Conservation (phyloP, 306 rosid species). For the Pachyrhizus erosus region DNA sequence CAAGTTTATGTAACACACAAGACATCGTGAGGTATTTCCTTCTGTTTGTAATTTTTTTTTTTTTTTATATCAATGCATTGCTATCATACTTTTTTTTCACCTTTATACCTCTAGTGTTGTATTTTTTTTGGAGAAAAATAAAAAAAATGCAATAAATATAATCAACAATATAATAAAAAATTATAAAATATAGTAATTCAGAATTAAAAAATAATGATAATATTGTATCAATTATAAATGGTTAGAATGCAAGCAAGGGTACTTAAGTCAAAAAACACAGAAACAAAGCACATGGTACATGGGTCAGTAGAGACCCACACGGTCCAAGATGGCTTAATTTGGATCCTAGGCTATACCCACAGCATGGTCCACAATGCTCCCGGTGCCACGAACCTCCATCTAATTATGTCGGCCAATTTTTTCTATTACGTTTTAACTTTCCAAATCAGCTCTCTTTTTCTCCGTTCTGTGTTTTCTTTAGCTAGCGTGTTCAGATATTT, state of each 20-base stretch:
- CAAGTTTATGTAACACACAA: slow-evolving; percentile 12
- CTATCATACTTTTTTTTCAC: neutral
- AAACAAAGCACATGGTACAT: slow-evolving; percentile 55
- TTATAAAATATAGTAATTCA: neutral
- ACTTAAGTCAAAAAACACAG: neutral
- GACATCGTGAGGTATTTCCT: neutral
- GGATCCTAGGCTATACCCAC: slow-evolving; percentile 42
- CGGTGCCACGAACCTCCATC: slow-evolving; percentile 42
- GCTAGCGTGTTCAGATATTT: neutral
- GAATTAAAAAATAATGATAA: neutral
- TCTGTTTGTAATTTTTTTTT: neutral
- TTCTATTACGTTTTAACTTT: slow-evolving; percentile 27
- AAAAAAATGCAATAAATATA: too few relatives aligned
- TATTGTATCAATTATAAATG: neutral
- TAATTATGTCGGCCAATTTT: slow-evolving; percentile 63
- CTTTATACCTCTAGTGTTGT: neutral
- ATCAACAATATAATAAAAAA: neutral
- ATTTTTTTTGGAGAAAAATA: neutral
- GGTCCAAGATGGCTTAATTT: slow-evolving; percentile 46
- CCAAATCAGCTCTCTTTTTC: slow-evolving; percentile 34
- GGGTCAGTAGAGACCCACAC: slow-evolving; percentile 63
- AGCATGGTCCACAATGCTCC: slow-evolving; percentile 65
- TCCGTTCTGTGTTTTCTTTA: slow-evolving; percentile 8
- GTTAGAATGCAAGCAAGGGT: neutral
- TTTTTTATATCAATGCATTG: neutral